Evolutionary conservation across 176 grass and related monocot species (phyloP).

Genomic region (Microstegium vimineum): DNA sequence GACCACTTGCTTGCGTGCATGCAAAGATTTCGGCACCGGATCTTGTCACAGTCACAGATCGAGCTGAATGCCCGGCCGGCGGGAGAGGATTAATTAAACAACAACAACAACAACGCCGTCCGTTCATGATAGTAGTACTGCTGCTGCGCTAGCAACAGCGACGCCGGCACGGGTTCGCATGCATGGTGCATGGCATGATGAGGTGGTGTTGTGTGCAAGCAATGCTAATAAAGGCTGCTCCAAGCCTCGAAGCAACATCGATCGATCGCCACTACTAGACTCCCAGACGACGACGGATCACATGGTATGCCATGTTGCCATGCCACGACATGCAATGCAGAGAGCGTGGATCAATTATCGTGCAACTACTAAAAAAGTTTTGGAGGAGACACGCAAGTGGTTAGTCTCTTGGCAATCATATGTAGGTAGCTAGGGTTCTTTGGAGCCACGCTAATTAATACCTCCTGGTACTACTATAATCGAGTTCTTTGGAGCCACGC

Average conservation of each 20-base stretch:
- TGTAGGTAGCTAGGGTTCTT: not conserved
- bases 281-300: not conserved
- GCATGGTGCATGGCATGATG: not conserved
- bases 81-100: not conserved
- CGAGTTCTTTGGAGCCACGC: not conserved
- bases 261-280: not conserved
- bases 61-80: not conserved
- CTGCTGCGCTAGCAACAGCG: not conserved
- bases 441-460: too few relatives aligned
- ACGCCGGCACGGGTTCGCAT: conserved; percentile 17
- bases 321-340: not conserved
- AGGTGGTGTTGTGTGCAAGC: conserved; percentile 42
- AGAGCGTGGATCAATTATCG: not conserved
- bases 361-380: not conserved
- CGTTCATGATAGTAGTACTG: not conserved
- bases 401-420: conserved; percentile 3
- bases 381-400: not conserved
- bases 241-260: conserved; percentile 18
- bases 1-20: conserved; percentile 42
- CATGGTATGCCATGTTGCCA: too few relatives aligned
- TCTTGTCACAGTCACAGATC: not conserved
- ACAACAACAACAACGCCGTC: too few relatives aligned
- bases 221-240: not conserved
- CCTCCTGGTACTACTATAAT: too few relatives aligned
- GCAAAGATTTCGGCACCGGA: conserved; percentile 15